Evolutionary conservation across 2,329 filamentous ascomycete species (phyloP), one percentile per base, ranked within the genome.

Genomic region (Pseudocercospora fijiensis): DNA sequence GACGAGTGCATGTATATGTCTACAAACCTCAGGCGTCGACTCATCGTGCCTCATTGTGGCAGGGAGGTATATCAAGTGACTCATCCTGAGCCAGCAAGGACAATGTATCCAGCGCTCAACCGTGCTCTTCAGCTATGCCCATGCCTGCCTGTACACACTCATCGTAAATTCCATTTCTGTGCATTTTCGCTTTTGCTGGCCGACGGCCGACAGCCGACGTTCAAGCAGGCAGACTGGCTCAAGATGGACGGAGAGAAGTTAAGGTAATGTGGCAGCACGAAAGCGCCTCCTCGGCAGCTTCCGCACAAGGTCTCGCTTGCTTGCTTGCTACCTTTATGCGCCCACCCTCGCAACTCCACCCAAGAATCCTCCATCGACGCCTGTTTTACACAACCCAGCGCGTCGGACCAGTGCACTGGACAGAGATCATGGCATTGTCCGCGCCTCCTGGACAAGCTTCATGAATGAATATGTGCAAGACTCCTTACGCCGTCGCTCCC

Each of bases 1-100:
- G 41, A 47, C 22, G 24, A 28, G 13, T 8, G 26, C 11, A 16
- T 26, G 22, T 24, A 27, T 53, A 53, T 26, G 26, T 18, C 26
- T 26, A n/a, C 22, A 18, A 26, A n/a, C n/a, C n/a, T n/a, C n/a
- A 28, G 16, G 2, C 3, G 26, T 53, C 49, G 49, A 53, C 26
- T 53, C 49, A 53, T 53, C 26, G 22, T 53, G 49, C 26, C 49
- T 53, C 49, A 53, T 28, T 28, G 49, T 30, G 49, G 49, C 49
- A n/a, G n/a, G n/a, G n/a, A n/a, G n/a, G n/a, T n/a, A n/a, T n/a
- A n/a, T n/a, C n/a, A 53, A 28, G 49, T 53, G 49, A 53, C 26
- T 53, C 49, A 53, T 53, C 49, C 22, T 53, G 49, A 53, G 49
- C 49, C 22, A 53, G 7, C 26, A 24, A 7, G 1, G 37, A 5